Percentiles rank a stretch among this genome's conserved stretches.
These are phyloP conservation scores for Mycosarcoma mackinlayi DNA, from an alignment of 1,284 basidiomycete species.

Conservation along the genomic window DNA sequence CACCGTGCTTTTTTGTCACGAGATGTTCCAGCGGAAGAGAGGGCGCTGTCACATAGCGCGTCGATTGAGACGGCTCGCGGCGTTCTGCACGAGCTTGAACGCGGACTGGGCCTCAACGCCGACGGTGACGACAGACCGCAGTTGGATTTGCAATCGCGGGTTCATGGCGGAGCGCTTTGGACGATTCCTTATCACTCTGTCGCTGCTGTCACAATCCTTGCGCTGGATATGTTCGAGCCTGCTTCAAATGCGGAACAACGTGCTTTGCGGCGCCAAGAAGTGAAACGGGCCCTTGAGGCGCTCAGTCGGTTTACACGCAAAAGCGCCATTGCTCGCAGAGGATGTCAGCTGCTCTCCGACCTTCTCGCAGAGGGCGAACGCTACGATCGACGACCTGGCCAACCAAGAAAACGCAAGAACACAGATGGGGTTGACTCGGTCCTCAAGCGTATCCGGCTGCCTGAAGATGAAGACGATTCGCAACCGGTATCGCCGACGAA, in stretches of 20 bases:
- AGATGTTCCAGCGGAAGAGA: slow-evolving; percentile 30
- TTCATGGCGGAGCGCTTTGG: slow-evolving; percentile 51
- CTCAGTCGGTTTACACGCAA: slow-evolving; percentile 34
- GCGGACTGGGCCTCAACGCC: slow-evolving; percentile 34
- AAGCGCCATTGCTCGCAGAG: slow-evolving; percentile 49
- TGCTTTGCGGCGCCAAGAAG: slow-evolving; percentile 34
- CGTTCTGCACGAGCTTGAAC: slow-evolving; percentile 43
- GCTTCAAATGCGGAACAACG: slow-evolving; percentile 21
- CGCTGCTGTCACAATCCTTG: slow-evolving; percentile 47
- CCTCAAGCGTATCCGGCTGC: slow-evolving; percentile 36
- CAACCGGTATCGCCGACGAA: background rate
- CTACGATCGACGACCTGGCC: slow-evolving; percentile 21
- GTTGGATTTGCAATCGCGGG: slow-evolving; percentile 43
- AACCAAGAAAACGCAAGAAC: slow-evolving; percentile 28
- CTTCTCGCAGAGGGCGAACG: slow-evolving; percentile 39
- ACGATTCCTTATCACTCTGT: slow-evolving; percentile 54
- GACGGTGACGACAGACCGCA: slow-evolving; percentile 37
- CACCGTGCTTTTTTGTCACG: slow-evolving; percentile 52
- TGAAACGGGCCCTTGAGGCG: slow-evolving; percentile 37
- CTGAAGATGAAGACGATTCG: slow-evolving; percentile 16
- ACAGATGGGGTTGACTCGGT: slow-evolving; percentile 33
- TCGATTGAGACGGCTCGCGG: slow-evolving; percentile 50
- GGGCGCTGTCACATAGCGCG: slow-evolving; percentile 36
- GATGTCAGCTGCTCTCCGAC: slow-evolving; percentile 39
- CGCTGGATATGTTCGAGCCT: slow-evolving; percentile 44